Conservation (phyloP, 1,284 basidiomycete species). For the Flammula alnicola region DNA sequence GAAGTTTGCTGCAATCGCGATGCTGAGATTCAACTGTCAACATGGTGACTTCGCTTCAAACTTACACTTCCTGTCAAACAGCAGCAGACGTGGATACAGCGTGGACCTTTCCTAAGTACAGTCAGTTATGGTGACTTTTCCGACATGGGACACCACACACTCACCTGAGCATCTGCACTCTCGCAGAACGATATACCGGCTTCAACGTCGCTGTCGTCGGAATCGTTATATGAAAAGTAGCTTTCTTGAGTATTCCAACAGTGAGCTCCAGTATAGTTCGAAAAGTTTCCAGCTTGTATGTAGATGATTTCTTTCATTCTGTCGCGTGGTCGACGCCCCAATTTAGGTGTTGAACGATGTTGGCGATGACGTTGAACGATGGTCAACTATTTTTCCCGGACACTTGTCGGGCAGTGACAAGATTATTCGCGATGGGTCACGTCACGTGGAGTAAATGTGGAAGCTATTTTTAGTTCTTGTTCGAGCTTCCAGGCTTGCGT, state of each 20-base stretch:
- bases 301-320: slow-evolving; percentile 79
- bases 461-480: too few relatives aligned
- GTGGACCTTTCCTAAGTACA: slow-evolving; percentile 54
- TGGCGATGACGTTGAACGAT: too few relatives aligned
- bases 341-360: too few relatives aligned
- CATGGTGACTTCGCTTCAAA: slow-evolving; percentile 19
- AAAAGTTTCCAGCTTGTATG: slow-evolving; percentile 68
- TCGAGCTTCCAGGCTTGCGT: too few relatives aligned
- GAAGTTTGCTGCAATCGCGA: slow-evolving; percentile 56
- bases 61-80: slow-evolving; percentile 70
- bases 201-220: slow-evolving; percentile 47
- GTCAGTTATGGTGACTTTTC: not conserved
- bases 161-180: slow-evolving; percentile 51
- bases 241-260: slow-evolving; percentile 82
- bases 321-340: too few relatives aligned
- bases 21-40: slow-evolving; percentile 6
- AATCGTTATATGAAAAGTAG: slow-evolving; percentile 62
- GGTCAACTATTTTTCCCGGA: too few relatives aligned
- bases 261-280: slow-evolving; percentile 75
- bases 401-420: too few relatives aligned
- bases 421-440: too few relatives aligned
- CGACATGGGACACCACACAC: slow-evolving; percentile 20
- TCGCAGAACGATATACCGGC: slow-evolving; percentile 70
- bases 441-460: too few relatives aligned
- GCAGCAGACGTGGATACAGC: slow-evolving; percentile 64